phyloP scores from a whole-genome alignment of 1,139 yeast species.

The Debaryomycetaceae sp. region DNA sequence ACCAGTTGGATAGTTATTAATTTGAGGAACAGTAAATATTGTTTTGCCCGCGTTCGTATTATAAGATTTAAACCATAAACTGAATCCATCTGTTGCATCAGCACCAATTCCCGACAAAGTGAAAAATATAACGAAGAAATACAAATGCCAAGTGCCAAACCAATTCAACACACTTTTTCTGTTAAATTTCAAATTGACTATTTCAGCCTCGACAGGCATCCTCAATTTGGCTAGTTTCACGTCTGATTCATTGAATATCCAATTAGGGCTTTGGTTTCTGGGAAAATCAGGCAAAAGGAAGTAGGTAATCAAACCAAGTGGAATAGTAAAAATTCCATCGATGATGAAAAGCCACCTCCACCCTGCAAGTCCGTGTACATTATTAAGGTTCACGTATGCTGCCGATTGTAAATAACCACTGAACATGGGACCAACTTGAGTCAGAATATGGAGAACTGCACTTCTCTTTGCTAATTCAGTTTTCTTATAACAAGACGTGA shows the following conservation, averaged over 20 bases:
- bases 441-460: slow-evolving; percentile 13
- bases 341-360: slow-evolving; percentile 17
- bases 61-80: slow-evolving; percentile 49
- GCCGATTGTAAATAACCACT: slow-evolving; percentile 10
- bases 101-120: slow-evolving; percentile 19
- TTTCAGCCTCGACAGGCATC: neutral
- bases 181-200: neutral
- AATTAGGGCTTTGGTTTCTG: neutral
- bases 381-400: slow-evolving; percentile 13
- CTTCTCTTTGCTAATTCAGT: slow-evolving; percentile 13
- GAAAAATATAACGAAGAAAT: slow-evolving; percentile 12
- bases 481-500: slow-evolving; percentile 13
- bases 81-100: slow-evolving; percentile 45
- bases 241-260: slow-evolving; percentile 1
- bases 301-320: slow-evolving; percentile 5
- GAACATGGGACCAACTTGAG: slow-evolving; percentile 13
- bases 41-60: slow-evolving; percentile 16
- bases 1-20: slow-evolving; percentile 42
- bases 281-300: slow-evolving; percentile 11
- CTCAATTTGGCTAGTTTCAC: slow-evolving; percentile 1
- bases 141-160: slow-evolving; percentile 24
- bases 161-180: slow-evolving; percentile 19
- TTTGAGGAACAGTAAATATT: slow-evolving; percentile 31
- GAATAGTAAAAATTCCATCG: slow-evolving; percentile 14
- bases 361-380: slow-evolving; percentile 9